Conservation (phyloP, 1,139 yeast species). For the Pichia norvegensis region DNA sequence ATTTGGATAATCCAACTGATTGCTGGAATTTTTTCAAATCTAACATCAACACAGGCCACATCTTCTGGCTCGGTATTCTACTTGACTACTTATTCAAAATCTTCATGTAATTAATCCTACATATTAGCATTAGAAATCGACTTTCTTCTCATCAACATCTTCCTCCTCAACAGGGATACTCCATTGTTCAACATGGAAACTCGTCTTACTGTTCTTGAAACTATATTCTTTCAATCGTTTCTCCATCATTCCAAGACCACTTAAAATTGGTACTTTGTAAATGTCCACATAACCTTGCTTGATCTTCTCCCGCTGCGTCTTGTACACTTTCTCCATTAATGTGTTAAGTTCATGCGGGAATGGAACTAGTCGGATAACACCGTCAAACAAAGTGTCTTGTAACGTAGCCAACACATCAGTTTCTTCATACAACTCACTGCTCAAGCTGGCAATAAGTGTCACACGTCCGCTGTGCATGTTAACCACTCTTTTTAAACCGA, state of each 20-base stretch:
- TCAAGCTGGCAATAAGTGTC: slow-evolving; percentile 47
- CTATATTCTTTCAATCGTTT: slow-evolving; percentile 71
- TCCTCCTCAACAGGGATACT: slow-evolving; percentile 88
- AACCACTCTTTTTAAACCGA: slow-evolving; percentile 48
- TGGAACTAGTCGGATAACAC: slow-evolving; percentile 71
- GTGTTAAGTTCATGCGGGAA: slow-evolving; percentile 69
- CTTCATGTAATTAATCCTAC: slow-evolving; percentile 1
- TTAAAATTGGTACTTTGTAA: slow-evolving; percentile 59
- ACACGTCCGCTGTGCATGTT: slow-evolving; percentile 41
- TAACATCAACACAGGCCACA: slow-evolving; percentile 76
- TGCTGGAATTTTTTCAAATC: slow-evolving; percentile 79
- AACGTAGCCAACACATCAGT: slow-evolving; percentile 42
- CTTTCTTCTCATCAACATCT: slow-evolving; percentile 32
- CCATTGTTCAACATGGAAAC: slow-evolving; percentile 86
- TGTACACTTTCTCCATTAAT: slow-evolving; percentile 59
- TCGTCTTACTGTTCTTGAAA: slow-evolving; percentile 74
- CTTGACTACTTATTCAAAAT: slow-evolving; percentile 50
- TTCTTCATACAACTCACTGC: slow-evolving; percentile 60
- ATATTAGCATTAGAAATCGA: slow-evolving; percentile 1
- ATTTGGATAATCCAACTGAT: slow-evolving; percentile 67
- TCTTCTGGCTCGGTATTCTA: slow-evolving; percentile 67
- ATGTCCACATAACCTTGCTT: slow-evolving; percentile 85
- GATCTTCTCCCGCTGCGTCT: slow-evolving; percentile 63
- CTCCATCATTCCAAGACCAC: slow-evolving; percentile 77
- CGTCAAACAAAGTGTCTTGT: slow-evolving; percentile 53